These are phyloP conservation scores for Heterobasidion parviporum DNA, from an alignment of 1,284 basidiomycete genomes.

Conservation along the genomic window DNA sequence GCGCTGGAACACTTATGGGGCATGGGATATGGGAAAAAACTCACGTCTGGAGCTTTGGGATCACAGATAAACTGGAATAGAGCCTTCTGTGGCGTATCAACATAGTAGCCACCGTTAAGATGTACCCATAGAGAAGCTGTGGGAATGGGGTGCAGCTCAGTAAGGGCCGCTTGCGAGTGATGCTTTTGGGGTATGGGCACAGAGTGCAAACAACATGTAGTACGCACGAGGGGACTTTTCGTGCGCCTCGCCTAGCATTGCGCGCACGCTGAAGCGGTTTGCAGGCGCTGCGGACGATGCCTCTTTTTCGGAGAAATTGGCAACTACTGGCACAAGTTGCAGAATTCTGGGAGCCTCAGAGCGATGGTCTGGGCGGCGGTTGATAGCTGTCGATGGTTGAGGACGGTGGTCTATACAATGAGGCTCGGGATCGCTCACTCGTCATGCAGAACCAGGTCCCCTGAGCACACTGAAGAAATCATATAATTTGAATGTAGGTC, in stretches of 20 bases:
- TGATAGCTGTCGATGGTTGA: constrained; percentile 16
- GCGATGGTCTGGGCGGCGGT: constrained; percentile 27
- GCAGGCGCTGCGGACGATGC: not conserved
- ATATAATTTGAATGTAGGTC: not conserved
- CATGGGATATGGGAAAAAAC: constrained; percentile 2
- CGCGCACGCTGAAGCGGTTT: constrained; percentile 5
- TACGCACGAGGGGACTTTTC: constrained; percentile 6
- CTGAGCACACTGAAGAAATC: constrained; percentile 19
- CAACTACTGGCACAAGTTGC: constrained; percentile 33
- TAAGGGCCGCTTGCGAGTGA: not conserved
- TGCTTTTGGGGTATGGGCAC: no score
- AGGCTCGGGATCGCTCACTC: constrained; percentile 13
- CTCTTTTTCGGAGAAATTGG: not conserved
- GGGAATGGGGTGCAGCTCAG: not conserved
- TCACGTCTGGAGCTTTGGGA: constrained; percentile 22
- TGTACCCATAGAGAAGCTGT: constrained; percentile 29
- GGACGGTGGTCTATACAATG: no score
- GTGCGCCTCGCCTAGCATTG: constrained; percentile 8
- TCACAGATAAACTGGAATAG: constrained; percentile 33
- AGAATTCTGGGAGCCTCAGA: constrained; percentile 29
- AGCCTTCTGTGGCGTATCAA: constrained; percentile 27
- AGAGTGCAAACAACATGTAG: no score
- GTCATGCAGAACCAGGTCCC: constrained; percentile 28
- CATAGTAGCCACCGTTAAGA: constrained; percentile 32
- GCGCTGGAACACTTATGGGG: not conserved